Base-by-base conservation (phyloP, 2,329 filamentous ascomycete species). In the Colletotrichum paranaense region DNA sequence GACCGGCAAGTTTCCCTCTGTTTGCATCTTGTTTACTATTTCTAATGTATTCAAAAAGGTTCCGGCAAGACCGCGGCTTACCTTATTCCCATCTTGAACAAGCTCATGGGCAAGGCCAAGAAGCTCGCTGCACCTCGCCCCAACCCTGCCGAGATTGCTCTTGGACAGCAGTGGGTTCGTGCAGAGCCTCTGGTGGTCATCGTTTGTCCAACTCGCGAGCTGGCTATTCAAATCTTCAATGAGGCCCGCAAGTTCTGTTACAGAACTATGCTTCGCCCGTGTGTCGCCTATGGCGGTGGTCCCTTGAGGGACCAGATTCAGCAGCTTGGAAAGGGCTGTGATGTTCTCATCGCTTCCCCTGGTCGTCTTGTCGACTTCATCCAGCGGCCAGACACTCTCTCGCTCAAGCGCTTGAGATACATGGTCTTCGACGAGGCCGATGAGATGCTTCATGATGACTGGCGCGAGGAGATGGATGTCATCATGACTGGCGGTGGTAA, bases 1-100 rank as follows among this genome's bases (percentile, higher is more conserved):
- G 84, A 99, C 97, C 60, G 96, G 96, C 97, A 86, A 82, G 89
- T 84, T n/a, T 30, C 5, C 22, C 59, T 30, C 24, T 55, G n/a
- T 32, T 49, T 12, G 64, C 35, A 28, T 63, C 75, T 12, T 76
- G 42, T 35, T 52, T 11, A 59, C 60, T 42, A 49, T 75, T 28
- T 30, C 55, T 52, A 12, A 58, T 24, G 55, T 46, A 5, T 16
- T 49, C 8, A 53, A 26, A 14, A 63, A 98, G 96, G 97, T 24
- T 98, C 96, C 30, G 97, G 97, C 65, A 99, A 99, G 87, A 99
- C 97, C 0, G 96, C 94, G 0, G 95, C 97, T 0, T 99, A 97
- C 79, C 84, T 99, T 5, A 91, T 98, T 68, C 97, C 97, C 0
- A 94, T 97, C 73, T 79, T 98, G 64, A 97, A 95, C 73, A 93